Conservation (phyloP, 495 filamentous ascomycete species). For the Podospora australis region DNA sequence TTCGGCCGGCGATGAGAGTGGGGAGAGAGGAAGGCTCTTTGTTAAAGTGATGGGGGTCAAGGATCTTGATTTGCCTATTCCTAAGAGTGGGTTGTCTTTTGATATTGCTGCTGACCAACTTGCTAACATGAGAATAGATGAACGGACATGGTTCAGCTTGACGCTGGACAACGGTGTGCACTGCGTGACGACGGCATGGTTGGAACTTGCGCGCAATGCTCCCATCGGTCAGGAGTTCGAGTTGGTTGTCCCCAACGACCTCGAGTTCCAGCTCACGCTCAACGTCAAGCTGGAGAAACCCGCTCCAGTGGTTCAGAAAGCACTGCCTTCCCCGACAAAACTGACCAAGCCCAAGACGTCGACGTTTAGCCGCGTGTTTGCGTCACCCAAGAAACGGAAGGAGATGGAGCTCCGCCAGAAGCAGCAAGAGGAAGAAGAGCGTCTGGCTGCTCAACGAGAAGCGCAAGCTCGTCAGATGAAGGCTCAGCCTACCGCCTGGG, state of each 20-base stretch:
- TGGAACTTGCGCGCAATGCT: slow-evolving; percentile 86
- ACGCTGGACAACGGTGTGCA: slow-evolving; percentile 96
- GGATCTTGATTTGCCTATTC: slow-evolving; percentile 84
- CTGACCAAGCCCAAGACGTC: slow-evolving; percentile 61
- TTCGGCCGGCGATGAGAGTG: slow-evolving; percentile 59
- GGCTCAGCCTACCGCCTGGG: slow-evolving; percentile 65
- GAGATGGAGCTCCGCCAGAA: slow-evolving; percentile 78
- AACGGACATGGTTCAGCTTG: slow-evolving; percentile 85
- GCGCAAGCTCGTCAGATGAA: slow-evolving; percentile 53
- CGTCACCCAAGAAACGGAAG: slow-evolving; percentile 89
- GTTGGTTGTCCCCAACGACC: slow-evolving; percentile 89
- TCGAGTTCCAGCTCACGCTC: slow-evolving; percentile 94
- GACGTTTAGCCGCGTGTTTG: slow-evolving; percentile 85
- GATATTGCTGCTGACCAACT: not conserved
- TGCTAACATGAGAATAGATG: slow-evolving; percentile 50
- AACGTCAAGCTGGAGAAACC: slow-evolving; percentile 90
- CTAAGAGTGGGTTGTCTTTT: slow-evolving; percentile 61
- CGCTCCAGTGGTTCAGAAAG: slow-evolving; percentile 41
- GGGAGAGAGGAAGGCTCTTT: slow-evolving; percentile 87
- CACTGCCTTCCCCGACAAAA: slow-evolving; percentile 51
- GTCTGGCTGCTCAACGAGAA: slow-evolving; percentile 57
- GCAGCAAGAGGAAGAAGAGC: slow-evolving; percentile 68
- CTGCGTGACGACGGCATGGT: slow-evolving; percentile 93
- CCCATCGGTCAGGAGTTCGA: slow-evolving; percentile 98
- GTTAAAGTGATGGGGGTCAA: slow-evolving; percentile 97